phyloP scores from a whole-genome alignment of 305 asterid species.

The Fraxinus albicans region DNA sequence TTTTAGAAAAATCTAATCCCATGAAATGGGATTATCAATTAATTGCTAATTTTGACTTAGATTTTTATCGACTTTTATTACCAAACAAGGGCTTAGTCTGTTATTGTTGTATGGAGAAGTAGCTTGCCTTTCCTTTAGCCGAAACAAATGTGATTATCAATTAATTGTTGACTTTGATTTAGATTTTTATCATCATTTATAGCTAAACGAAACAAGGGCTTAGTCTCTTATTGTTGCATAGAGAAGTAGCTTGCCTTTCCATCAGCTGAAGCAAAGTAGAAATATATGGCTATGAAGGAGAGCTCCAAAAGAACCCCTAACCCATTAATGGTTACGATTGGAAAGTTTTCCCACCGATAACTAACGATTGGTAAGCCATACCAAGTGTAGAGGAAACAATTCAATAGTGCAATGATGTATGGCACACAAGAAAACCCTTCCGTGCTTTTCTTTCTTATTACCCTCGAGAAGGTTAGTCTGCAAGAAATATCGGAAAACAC shows the following conservation, averaged over 20 bases:
- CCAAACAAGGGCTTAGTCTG: not conserved
- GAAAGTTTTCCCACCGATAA: conserved; percentile 65
- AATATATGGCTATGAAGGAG: conserved; percentile 50
- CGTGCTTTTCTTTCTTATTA: conserved; percentile 48
- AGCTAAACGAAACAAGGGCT: not conserved
- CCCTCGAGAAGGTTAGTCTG: conserved; percentile 58
- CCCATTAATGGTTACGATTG: conserved; percentile 63
- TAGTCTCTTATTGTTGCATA: not conserved
- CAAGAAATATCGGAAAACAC: not conserved
- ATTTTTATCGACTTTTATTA: too few relatives aligned
- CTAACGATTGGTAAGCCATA: conserved; percentile 81
- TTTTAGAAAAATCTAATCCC: too few relatives aligned
- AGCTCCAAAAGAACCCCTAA: conserved; percentile 63
- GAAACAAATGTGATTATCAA: conserved; percentile 29
- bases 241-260: conserved; percentile 48
- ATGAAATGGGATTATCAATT: too few relatives aligned
- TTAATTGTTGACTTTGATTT: too few relatives aligned
- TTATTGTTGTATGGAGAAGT: not conserved
- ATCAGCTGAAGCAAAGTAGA: conserved; percentile 42
- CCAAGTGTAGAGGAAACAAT: conserved; percentile 73
- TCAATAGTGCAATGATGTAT: conserved; percentile 57
- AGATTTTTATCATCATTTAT: not conserved
- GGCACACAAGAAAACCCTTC: conserved; percentile 72
- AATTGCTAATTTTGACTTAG: too few relatives aligned
- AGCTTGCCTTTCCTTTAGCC: conserved; percentile 48